A percentile compares a stretch with the other conserved stretches of the same genome.
Conservation (phyloP, 805 yeast genomes). For the Candida chilensis region DNA sequence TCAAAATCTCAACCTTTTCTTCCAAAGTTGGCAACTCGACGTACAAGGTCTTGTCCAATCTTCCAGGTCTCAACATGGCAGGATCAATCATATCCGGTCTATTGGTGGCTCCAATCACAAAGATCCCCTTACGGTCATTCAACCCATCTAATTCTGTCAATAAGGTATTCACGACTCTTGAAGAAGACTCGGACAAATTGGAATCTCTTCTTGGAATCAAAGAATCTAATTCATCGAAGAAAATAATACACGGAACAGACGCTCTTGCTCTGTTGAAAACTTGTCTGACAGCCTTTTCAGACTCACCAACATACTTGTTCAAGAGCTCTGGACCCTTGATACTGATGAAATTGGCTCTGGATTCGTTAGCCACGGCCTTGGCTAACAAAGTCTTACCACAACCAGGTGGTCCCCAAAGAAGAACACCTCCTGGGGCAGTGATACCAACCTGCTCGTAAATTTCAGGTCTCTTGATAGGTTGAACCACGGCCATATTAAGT, state of each 20-base stretch:
- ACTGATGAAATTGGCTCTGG: slow-evolving; percentile 91
- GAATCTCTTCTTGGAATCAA: slow-evolving; percentile 91
- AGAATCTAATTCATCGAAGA: slow-evolving; percentile 95
- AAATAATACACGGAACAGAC: slow-evolving; percentile 87
- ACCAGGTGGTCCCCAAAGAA: slow-evolving; percentile 99
- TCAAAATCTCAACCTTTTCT: slow-evolving; percentile 77
- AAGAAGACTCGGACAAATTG: slow-evolving; percentile 78
- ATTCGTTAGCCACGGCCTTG: slow-evolving; percentile 96
- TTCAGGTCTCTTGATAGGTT: slow-evolving; percentile 91
- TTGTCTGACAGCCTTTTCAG: slow-evolving; percentile 89
- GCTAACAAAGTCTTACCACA: slow-evolving; percentile 96
- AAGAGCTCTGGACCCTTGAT: slow-evolving; percentile 93
- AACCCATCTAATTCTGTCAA: slow-evolving; percentile 93
- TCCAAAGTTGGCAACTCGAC: slow-evolving; percentile 77
- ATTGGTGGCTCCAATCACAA: slow-evolving; percentile 93
- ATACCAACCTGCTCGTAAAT: slow-evolving; percentile 86
- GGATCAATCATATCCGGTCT: slow-evolving; percentile 98
- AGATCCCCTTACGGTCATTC: slow-evolving; percentile 86
- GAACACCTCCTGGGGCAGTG: slow-evolving; percentile 92
- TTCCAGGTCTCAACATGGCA: slow-evolving; percentile 96
- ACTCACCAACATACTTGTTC: slow-evolving; percentile 94
- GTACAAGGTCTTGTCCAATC: slow-evolving; percentile 86
- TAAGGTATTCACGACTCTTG: slow-evolving; percentile 90
- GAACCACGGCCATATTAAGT: slow-evolving; percentile 94
- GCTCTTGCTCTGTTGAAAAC: slow-evolving; percentile 90